Evolutionary conservation across 208 protist genomes (phyloP), one percentile per base, ranked within the genome.

Genomic region (Leishmania turanica): DNA sequence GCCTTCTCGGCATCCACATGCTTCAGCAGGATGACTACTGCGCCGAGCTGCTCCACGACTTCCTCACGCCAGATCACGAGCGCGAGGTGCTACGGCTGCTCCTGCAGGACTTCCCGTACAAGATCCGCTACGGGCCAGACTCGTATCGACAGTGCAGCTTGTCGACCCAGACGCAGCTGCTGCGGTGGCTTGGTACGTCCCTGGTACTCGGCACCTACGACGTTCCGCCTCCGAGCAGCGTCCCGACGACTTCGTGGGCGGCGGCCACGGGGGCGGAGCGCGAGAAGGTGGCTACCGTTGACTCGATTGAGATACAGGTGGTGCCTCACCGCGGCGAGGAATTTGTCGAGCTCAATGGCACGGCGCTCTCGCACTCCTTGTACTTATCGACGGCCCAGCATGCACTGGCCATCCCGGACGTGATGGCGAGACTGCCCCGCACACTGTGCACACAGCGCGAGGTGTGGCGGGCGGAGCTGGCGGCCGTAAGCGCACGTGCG

Each of bases 101-200:
- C 19, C 73, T 97, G 54, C 71, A 84, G 45, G 74, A 84, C 77
- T 88, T 95, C 45, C 91, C 89, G 0, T 91, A 88, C 75, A 83
- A 85, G 65, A 92, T 97, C 47, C 83, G 88, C 53, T 96, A 91
- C 75, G 86, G 91, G 54, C 88, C 88, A 0, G 83, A 85, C 58
- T 75, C 83, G 62, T 89, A 94, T 45, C 85, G 84, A 7, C 47
- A 73, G 62, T 84, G 84, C 76, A 91, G 84, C 69, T 73, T 87
- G 27, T 79, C 77, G 13, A 70, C 93, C 78, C 92, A 95, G 83
- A 86, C 86, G 19, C 75, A 88, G 66, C 82, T 95, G 37, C 84
- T 96, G 42, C 92, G 93, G 88, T 95, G 91, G 88, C 87, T 97
- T 37, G 86, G 88, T 65, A 95, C 84, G 65, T 96, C 94, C 1